Evolutionary conservation across 768 basidiomycete species (phyloP), one percentile per base, ranked within the genome.

Genomic region (Artomyces pyxidatus): DNA sequence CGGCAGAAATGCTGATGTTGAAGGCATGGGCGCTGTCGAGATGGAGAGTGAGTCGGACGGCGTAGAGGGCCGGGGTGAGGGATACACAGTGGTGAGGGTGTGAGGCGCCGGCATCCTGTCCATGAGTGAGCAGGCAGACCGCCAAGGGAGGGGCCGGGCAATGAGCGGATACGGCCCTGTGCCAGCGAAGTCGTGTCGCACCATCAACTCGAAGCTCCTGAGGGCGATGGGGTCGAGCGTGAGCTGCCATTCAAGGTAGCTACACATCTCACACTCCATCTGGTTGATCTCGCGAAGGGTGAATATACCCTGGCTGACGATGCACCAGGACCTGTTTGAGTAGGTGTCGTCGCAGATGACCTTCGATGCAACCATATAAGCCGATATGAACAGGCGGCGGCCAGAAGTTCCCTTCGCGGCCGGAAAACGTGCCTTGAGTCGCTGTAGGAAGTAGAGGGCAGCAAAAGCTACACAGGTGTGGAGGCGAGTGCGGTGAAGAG

Each of bases 231-330:
- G 76, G 47, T 86, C 84, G 48, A 87, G 81, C 37, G 79, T 85
- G 10, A 88, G 70, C 61, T 87, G 83, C 91, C 91, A 96, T 61
- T 93, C 91, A 43, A 98, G 72, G 61, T 96, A 97, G 21, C 78
- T 74, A 55, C 82, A 90, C 83, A 94, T 90, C 68, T 93, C 90
- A 29, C 89, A 71, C 71, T 93, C 91, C 90, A 93, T 92, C 74
- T 92, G 89, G 66, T 95, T 95, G 61, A 95, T 83, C 73, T 93
- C 90, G 39, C 85, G 75, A 10, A 93, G 68, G 10, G 73, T 67
- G 61, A 78, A 81, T 67, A 78, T 74, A 59, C 71, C 72, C 62
- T 80, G 77, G 28, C 74, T 77, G 56, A 81, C 78, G 46, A 80
- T 72, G 43, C 70, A 68, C 78, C 78, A 81, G 26, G 71, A 73